phyloP scores from a whole-genome alignment of 2,329 filamentous ascomycete genomes.

The Xylariomycetidae sp. region DNA sequence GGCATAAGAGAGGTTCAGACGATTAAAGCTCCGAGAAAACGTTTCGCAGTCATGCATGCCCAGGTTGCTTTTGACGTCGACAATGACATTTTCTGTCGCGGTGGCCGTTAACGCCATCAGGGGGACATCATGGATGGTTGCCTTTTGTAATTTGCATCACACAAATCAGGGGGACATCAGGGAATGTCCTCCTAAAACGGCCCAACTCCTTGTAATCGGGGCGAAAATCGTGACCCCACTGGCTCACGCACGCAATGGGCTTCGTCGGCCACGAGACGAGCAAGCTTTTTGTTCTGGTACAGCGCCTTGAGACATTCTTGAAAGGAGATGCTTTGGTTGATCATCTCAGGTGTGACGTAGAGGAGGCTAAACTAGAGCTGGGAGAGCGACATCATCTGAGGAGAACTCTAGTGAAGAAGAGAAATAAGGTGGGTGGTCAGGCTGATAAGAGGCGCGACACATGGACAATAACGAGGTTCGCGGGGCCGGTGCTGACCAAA shows the following conservation, averaged over 20 bases:
- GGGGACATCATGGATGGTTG: no score
- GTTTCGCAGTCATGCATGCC: slow-evolving; percentile 71
- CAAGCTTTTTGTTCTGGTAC: slow-evolving; percentile 67
- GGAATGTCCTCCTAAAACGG: slow-evolving; percentile 65
- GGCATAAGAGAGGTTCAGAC: slow-evolving; percentile 90
- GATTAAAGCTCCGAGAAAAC: slow-evolving; percentile 92
- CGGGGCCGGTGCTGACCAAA: no score
- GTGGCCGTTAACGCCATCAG: slow-evolving; percentile 95
- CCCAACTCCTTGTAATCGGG: slow-evolving; percentile 91
- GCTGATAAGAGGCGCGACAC: no score
- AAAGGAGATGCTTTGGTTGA: slow-evolving; percentile 74
- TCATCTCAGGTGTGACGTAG: slow-evolving; percentile 96
- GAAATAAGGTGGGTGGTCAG: no score
- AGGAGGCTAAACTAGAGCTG: slow-evolving; percentile 80
- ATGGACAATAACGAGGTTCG: no score
- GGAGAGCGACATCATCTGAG: slow-evolving; percentile 57
- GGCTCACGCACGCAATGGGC: slow-evolving; percentile 99
- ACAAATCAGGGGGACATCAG: no score
- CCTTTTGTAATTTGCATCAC: no score
- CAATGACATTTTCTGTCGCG: slow-evolving; percentile 86
- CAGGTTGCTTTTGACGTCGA: slow-evolving; percentile 90
- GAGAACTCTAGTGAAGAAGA: no score
- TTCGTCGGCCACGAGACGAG: slow-evolving; percentile 93
- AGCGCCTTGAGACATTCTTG: slow-evolving; percentile 61
- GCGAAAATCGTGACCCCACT: slow-evolving; percentile 98